Conservation (phyloP, 306 rosid genomes). For the Trifolium fragiferum region DNA sequence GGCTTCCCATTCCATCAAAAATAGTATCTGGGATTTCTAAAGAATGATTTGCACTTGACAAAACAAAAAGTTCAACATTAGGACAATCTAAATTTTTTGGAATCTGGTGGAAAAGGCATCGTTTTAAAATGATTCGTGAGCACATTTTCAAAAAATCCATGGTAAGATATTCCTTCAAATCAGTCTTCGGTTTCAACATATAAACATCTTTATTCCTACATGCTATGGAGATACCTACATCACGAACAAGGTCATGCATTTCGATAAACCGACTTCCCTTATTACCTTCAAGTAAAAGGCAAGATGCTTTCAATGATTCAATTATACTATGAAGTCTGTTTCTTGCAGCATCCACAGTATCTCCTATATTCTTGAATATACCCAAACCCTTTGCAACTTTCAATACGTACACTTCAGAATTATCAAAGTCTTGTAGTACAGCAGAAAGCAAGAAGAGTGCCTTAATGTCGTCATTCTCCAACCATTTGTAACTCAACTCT, state of each 20-base stretch:
- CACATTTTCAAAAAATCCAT: background rate
- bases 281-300: constrained; percentile 3
- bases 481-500: constrained; percentile 2
- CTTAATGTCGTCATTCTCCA: background rate
- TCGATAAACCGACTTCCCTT: background rate
- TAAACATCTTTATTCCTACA: background rate
- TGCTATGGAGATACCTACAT: background rate
- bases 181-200: background rate
- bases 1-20: constrained; percentile 11
- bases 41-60: background rate
- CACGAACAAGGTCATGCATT: constrained; percentile 20
- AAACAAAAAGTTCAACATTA: background rate
- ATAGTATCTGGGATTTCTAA: background rate
- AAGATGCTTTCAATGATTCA: background rate
- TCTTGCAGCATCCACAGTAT: background rate
- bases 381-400: constrained; percentile 9
- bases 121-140: background rate
- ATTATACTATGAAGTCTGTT: background rate
- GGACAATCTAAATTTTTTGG: constrained; percentile 10
- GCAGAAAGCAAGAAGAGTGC: constrained; percentile 16
- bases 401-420: background rate
- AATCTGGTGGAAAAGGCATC: background rate
- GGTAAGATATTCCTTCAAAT: background rate
- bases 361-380: background rate
- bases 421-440: background rate